These are phyloP conservation scores for Ceratocystiopsis brevicomis DNA, from an alignment of 2,329 filamentous ascomycete genomes.

Conservation along the genomic window DNA sequence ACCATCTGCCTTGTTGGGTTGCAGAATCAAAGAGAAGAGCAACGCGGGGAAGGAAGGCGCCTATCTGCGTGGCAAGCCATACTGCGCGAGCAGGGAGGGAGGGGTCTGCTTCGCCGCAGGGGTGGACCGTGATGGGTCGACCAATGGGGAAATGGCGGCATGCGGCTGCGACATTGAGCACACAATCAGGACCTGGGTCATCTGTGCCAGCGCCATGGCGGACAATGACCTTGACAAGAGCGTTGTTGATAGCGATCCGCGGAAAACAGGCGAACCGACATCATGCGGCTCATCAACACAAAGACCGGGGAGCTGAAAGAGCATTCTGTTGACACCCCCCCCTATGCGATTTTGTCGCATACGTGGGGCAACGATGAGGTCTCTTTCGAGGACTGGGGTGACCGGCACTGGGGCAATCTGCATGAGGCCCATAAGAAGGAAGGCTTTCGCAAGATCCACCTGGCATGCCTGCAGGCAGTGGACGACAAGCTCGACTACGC, in stretches of 20 bases:
- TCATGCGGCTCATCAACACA: slow-evolving; percentile 8
- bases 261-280: background rate
- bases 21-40: too few species aligned
- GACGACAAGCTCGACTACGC: slow-evolving; percentile 14
- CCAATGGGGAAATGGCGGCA: background rate
- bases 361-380: slow-evolving; percentile 15
- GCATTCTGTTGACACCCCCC: slow-evolving; percentile 7
- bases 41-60: too few species aligned
- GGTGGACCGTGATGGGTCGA: background rate
- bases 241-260: background rate
- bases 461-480: slow-evolving; percentile 9
- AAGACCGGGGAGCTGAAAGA: slow-evolving; percentile 3
- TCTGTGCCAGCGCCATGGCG: background rate
- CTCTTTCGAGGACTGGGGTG: slow-evolving; percentile 10
- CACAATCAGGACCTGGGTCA: background rate
- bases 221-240: too few species aligned
- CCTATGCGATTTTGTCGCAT: slow-evolving; percentile 17
- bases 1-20: too few species aligned
- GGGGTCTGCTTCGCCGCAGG: slow-evolving; percentile 1
- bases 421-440: background rate
- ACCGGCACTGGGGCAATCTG: background rate
- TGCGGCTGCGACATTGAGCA: too few species aligned
- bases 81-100: background rate
- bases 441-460: slow-evolving; percentile 13
- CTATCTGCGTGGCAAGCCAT: background rate